Percentiles rank a stretch among this genome's conserved stretches.
Evolutionary conservation across 192 early-diverging fungal genomes (phyloP).

Genomic region (Mortierella antarctica): DNA sequence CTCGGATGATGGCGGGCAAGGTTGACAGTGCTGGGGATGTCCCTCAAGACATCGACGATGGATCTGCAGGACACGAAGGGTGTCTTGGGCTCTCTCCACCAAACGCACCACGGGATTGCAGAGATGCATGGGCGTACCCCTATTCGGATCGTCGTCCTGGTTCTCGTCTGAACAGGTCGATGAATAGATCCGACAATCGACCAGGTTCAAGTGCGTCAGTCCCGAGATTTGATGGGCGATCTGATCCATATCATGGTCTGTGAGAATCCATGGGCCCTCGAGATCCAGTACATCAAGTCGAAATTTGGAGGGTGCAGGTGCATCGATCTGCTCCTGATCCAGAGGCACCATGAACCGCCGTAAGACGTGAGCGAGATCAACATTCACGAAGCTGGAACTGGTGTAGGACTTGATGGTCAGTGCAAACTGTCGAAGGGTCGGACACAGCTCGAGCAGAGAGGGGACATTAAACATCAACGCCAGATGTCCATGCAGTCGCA

Average conservation of each 20-base stretch:
- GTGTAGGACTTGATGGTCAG: slow-evolving; percentile 23
- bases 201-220: slow-evolving; percentile 5
- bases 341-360: slow-evolving; percentile 15
- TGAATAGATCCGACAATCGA: slow-evolving; percentile 20
- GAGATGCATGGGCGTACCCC: too few relatives aligned
- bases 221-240: slow-evolving; percentile 7
- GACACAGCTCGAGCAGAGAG: slow-evolving; percentile 14
- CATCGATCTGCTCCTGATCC: not conserved
- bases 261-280: slow-evolving; percentile 25
- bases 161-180: too few relatives aligned
- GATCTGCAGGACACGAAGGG: slow-evolving; percentile 8
- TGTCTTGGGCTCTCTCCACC: slow-evolving; percentile 4
- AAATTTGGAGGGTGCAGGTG: not conserved
- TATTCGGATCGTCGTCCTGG: not conserved
- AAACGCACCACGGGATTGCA: not conserved
- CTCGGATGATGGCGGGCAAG: not conserved
- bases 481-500: slow-evolving; percentile 20
- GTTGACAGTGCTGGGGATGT: slow-evolving; percentile 1
- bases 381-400: slow-evolving; percentile 18
- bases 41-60: slow-evolving; percentile 17
- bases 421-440: slow-evolving; percentile 6
- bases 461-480: slow-evolving; percentile 28
- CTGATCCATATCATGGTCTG: slow-evolving; percentile 7
- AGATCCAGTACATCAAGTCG: slow-evolving; percentile 6
- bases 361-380: slow-evolving; percentile 13